phyloP scores from a whole-genome alignment of 306 rosid species.

The Argentina anserina region DNA sequence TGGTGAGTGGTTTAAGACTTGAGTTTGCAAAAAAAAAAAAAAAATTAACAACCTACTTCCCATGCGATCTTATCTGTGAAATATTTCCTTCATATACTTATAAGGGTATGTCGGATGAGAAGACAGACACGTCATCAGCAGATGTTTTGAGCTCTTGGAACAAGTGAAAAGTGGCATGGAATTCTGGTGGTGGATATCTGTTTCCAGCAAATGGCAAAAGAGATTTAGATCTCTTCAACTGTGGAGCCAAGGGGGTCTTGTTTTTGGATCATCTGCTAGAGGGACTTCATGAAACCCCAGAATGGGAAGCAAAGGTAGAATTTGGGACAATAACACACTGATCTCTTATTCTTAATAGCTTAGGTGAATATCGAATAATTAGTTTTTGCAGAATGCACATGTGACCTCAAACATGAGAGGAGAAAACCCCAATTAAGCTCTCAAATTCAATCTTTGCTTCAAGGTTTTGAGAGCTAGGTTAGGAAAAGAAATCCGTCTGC shows the following conservation, averaged over 20 bases:
- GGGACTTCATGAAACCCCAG: neutral
- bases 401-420: conserved; percentile 1
- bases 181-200: neutral
- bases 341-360: neutral
- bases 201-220: no score
- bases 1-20: neutral
- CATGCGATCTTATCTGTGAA: neutral
- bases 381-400: neutral
- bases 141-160: neutral
- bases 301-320: neutral
- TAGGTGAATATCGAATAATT: neutral
- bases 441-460: neutral
- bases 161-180: neutral
- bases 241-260: neutral
- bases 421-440: neutral
- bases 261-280: neutral
- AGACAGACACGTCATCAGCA: neutral
- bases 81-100: neutral
- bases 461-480: neutral
- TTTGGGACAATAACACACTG: neutral
- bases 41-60: neutral
- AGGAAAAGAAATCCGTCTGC: no score
- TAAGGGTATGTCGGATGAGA: neutral
- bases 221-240: neutral
- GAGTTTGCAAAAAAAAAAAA: no score